Evolutionary conservation across 371 early-diverging fungal species (phyloP), one percentile per base, ranked within the genome.

Genomic region (Encephalitozoon hellem): DNA sequence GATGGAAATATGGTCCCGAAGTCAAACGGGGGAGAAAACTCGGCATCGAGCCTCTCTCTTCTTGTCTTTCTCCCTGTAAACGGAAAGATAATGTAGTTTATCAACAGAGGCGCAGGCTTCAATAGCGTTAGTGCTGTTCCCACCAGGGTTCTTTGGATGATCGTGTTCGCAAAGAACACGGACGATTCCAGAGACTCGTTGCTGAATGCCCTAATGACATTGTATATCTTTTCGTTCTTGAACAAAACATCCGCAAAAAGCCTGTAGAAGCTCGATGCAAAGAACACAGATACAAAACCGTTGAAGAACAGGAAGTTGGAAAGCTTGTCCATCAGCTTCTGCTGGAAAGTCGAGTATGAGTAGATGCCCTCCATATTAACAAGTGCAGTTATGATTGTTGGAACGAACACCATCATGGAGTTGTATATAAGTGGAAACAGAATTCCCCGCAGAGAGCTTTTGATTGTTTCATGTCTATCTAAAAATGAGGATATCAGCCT

Each of bases 251-350:
- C 67, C 9, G 18, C 12, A 30, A 83, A 26, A 4, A 69, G 23
- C 11, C 26, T 42, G 54, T 74, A 70, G 34, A 83, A 66, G 4
- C 79, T 75, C 2, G 84, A 49, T 21, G 80, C 53, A 78, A 84
- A 80, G 28, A 84, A 77, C 12, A 82, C 45, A 2, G 80, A 74
- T 0, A 84, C 41, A 78, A 86, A 86, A 18, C 82, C 86, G 54
- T 86, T 86, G 54, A 84, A 73, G 72, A 86, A 83, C 9, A 86
- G 69, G 73, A 86, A 86, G 41, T 79, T 41, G 11, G 67, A 79
- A 54, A 78, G 82, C 66, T 55, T 78, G 4, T 70, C 49, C 78
- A 83, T 81, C 26, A 84, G 72, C 41, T 70, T 80, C 32, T 76
- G 72, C 68, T 86, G 84, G 12, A 74, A 72, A 3, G 47, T 39